Evolutionary conservation across 2,329 filamentous ascomycete genomes (phyloP).

Genomic region (Epichloe coenophiala): DNA sequence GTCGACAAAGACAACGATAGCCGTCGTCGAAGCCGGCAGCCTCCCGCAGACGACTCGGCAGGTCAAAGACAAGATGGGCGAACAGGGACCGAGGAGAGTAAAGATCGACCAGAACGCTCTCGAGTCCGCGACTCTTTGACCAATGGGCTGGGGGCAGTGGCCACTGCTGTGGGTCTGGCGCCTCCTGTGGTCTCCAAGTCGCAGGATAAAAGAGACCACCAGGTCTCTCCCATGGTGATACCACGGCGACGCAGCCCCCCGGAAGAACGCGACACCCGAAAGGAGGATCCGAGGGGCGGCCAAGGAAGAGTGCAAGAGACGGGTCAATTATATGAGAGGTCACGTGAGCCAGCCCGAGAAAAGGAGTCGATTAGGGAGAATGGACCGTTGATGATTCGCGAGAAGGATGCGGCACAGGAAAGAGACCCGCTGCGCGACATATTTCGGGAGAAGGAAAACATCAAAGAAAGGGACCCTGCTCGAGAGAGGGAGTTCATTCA

Average conservation of each 20-base stretch:
- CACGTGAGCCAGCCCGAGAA: neutral
- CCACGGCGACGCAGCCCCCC: conserved; percentile 19
- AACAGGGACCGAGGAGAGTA: conserved; percentile 15
- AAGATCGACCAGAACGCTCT: conserved; percentile 25
- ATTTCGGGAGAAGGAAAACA: conserved; percentile 4
- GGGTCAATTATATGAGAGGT: conserved; percentile 3
- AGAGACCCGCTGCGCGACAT: neutral
- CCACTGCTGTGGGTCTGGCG: conserved; percentile 32
- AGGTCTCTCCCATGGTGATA: conserved; percentile 14
- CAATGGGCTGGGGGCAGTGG: conserved; percentile 33
- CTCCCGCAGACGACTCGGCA: conserved; percentile 13
- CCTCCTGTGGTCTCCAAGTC: conserved; percentile 22
- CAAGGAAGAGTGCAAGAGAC: conserved; percentile 10
- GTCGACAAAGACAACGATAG: conserved; percentile 17
- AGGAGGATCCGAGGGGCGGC: conserved; percentile 10
- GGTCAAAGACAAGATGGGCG: conserved; percentile 18
- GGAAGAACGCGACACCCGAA: conserved; percentile 15
- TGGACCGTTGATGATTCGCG: conserved; percentile 1
- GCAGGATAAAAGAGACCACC: conserved; percentile 24
- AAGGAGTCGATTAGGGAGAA: neutral
- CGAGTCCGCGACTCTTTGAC: conserved; percentile 34
- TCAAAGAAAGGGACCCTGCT: conserved; percentile 9
- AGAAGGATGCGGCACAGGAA: neutral
- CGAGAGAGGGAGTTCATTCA: conserved; percentile 4
- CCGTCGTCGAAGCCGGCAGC: conserved; percentile 14